Conservation (phyloP, 306 rosid genomes). For the Inga laurina region DNA sequence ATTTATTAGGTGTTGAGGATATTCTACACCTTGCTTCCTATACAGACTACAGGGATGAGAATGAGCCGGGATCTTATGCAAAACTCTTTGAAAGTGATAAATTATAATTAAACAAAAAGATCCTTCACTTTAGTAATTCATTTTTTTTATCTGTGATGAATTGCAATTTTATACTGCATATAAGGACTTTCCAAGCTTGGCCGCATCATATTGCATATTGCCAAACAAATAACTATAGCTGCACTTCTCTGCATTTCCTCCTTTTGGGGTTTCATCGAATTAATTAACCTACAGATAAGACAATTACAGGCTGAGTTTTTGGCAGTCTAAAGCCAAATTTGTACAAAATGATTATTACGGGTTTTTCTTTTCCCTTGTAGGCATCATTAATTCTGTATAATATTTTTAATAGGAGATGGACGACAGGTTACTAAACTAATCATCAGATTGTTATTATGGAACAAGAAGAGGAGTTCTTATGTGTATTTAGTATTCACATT, state of each 20-base stretch:
- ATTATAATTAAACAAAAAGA: too few relatives aligned
- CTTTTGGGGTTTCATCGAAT: background rate
- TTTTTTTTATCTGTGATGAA: background rate
- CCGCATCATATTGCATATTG: background rate
- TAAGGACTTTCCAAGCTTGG: background rate
- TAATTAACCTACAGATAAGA: background rate
- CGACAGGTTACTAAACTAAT: slow-evolving; percentile 3
- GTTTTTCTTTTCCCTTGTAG: background rate
- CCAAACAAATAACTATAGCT: background rate
- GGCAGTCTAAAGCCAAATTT: slow-evolving; percentile 10
- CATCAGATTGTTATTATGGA: background rate
- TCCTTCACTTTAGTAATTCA: background rate
- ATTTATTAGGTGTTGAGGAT: too few relatives aligned
- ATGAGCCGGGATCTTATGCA: too few relatives aligned
- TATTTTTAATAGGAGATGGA: background rate
- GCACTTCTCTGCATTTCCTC: background rate
- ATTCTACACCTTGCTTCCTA: too few relatives aligned
- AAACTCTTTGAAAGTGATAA: too few relatives aligned
- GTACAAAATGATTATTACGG: background rate
- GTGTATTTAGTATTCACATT: slow-evolving; percentile 33
- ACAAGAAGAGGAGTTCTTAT: background rate
- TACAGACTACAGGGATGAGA: too few relatives aligned
- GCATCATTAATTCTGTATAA: slow-evolving; percentile 11
- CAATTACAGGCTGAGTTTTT: background rate
- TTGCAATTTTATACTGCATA: background rate